Base-by-base conservation (phyloP, 768 basidiomycete genomes). In the Tulasnella sp. region DNA sequence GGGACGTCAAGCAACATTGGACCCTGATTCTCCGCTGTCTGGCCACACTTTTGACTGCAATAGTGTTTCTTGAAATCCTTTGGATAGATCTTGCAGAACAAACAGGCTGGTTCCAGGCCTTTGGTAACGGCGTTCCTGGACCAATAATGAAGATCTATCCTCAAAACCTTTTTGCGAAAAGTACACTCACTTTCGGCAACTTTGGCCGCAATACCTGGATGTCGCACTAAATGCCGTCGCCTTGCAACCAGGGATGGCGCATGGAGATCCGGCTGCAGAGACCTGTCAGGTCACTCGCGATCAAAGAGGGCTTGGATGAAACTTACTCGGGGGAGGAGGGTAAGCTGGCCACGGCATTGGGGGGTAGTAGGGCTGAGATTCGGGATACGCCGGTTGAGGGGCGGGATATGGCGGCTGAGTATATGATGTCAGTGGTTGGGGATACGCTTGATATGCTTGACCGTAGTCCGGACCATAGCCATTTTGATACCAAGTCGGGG, bases 51-150 rank as follows among this genome's bases (percentile, higher is more conserved):
- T 31, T 19, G 73, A 15, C 73, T 54, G 34, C 73, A 74, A 36
- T 34, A 74, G 38, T 74, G 73, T 37, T n/a, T 15, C 22, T 22
- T 49, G 29, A 74, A 52, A 31, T 42, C 15, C 52, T 74, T 74
- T 19, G 73, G 73, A 40, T 58, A 38, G 37, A 52, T 36, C 39
- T 74, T 74, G 22, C 73, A 74, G 19, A 58, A 58, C 31, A 74
- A 54, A 34, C 73, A 74, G 17, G 49, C 73, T n/a, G 73, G 49
- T 38, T 74, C 73, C 6, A 74, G 49, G 12, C 73, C 73, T 37
- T 74, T 34, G 19, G 7, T 58, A 0, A 74, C 73, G 37, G 73
- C 73, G 6, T 74, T 29, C 54, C 73, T 74, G 17, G n/a, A n/a
- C n/a, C n/a, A n/a, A n/a, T n/a, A n/a, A n/a, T n/a, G n/a, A n/a